Evolutionary conservation across 164 flowering plant genomes (phyloP).

Genomic region (Akebia trifoliata): DNA sequence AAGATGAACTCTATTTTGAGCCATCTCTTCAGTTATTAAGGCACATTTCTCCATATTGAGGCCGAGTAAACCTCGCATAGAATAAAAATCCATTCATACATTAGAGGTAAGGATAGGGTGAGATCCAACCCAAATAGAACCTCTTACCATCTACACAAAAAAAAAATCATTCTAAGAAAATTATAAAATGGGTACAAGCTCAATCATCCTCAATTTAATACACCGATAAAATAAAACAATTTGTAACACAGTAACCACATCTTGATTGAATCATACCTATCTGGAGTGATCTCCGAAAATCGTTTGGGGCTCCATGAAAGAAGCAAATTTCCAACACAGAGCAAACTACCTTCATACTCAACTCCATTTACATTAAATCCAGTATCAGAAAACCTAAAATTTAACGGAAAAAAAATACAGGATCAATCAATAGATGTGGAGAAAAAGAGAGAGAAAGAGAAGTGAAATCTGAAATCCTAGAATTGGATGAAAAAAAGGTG

Average conservation of each 20-base stretch:
- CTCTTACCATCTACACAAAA: no score
- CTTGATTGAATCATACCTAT: constrained; percentile 37
- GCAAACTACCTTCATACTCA: constrained; percentile 81
- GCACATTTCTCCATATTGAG: no score
- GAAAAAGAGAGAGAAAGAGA: constrained; percentile 1
- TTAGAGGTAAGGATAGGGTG: no score
- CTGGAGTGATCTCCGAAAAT: constrained; percentile 64
- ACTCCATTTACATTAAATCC: constrained; percentile 81
- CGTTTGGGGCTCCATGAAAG: constrained; percentile 79
- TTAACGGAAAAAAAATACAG: background rate
- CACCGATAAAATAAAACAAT: no score
- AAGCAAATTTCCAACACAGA: constrained; percentile 71
- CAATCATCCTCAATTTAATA: no score
- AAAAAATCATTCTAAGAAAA: no score
- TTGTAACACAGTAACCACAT: background rate
- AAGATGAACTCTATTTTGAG: no score
- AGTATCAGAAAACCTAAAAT: constrained; percentile 56
- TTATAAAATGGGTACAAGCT: no score
- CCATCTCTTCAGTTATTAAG: no score
- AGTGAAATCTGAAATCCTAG: background rate
- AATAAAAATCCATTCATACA: no score
- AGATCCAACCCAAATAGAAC: no score
- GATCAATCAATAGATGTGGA: background rate
- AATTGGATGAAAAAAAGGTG: background rate
- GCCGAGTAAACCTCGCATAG: no score